These are phyloP conservation scores for Citropsis articulata DNA, from an alignment of 345 rosid species.

Conservation along the genomic window DNA sequence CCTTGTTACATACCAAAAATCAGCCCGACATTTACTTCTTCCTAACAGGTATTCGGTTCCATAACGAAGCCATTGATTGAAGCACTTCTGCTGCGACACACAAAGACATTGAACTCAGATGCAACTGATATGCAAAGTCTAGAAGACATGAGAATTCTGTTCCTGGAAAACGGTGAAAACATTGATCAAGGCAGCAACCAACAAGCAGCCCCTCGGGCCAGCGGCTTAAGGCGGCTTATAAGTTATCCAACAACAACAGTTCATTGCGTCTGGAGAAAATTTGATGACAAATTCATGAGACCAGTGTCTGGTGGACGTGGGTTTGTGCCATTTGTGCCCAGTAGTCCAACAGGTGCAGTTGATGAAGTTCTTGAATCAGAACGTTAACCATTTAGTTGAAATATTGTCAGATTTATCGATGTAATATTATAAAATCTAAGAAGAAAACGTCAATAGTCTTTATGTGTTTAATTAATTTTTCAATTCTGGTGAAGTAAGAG, in stretches of 20 bases:
- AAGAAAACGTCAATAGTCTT: neutral
- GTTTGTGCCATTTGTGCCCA: slow-evolving; percentile 40
- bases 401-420: neutral
- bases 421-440: neutral
- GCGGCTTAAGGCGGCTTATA: slow-evolving; percentile 46
- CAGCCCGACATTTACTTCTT: neutral
- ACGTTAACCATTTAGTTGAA: neutral
- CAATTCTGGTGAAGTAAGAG: neutral
- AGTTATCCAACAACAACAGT: slow-evolving; percentile 49
- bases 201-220: slow-evolving; percentile 15
- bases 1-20: neutral
- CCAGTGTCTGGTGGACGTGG: slow-evolving; percentile 29
- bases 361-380: slow-evolving; percentile 26
- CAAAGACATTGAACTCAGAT: slow-evolving; percentile 37
- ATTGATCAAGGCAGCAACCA: slow-evolving; percentile 22
- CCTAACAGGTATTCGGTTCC: slow-evolving; percentile 56
- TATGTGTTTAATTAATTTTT: neutral
- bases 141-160: slow-evolving; percentile 52
- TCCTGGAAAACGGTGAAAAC: slow-evolving; percentile 44
- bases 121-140: slow-evolving; percentile 42
- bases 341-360: slow-evolving; percentile 46
- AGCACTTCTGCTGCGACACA: slow-evolving; percentile 38
- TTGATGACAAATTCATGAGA: slow-evolving; percentile 67
- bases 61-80: slow-evolving; percentile 59
- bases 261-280: slow-evolving; percentile 64